A percentile compares a stretch with the other conserved stretches of the same genome.
Conservation (phyloP, 768 basidiomycete genomes). For the Mycena rebaudengoi region DNA sequence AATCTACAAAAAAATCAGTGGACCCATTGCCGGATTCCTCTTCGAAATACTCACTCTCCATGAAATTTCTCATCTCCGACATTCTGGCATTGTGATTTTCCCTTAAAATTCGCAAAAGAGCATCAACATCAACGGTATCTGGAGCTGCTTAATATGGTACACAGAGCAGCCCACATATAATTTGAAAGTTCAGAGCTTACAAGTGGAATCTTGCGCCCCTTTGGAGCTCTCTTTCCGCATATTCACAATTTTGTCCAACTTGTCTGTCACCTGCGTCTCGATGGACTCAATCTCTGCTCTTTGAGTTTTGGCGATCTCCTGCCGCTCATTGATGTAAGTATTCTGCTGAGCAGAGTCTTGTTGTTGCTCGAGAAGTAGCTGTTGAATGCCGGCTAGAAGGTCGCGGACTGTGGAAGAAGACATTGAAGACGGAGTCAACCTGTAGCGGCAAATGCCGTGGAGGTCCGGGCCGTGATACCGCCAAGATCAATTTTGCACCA, state of each 20-base stretch:
- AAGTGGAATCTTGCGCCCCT: background rate
- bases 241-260: background rate
- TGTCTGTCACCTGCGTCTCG: constrained; percentile 9
- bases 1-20: background rate
- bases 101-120: constrained; percentile 1
- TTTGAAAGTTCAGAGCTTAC: background rate
- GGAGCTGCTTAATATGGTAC: background rate
- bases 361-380: constrained; percentile 15
- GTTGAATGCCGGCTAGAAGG: constrained; percentile 12
- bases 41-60: background rate
- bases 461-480: no score
- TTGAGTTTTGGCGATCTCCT: background rate
- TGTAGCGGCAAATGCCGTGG: no score
- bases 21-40: background rate
- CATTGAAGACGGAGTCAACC: no score
- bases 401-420: no score
- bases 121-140: background rate
- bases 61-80: background rate
- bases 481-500: no score
- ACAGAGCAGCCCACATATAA: background rate
- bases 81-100: constrained; percentile 10
- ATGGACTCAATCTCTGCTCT: constrained; percentile 1
- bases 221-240: background rate
- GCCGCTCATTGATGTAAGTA: constrained; percentile 11
- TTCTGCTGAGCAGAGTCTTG: constrained; percentile 3